Evolutionary conservation across 2,329 filamentous ascomycete species (phyloP), one percentile per base, ranked within the genome.

Genomic region (Epichloe glyceriae): DNA sequence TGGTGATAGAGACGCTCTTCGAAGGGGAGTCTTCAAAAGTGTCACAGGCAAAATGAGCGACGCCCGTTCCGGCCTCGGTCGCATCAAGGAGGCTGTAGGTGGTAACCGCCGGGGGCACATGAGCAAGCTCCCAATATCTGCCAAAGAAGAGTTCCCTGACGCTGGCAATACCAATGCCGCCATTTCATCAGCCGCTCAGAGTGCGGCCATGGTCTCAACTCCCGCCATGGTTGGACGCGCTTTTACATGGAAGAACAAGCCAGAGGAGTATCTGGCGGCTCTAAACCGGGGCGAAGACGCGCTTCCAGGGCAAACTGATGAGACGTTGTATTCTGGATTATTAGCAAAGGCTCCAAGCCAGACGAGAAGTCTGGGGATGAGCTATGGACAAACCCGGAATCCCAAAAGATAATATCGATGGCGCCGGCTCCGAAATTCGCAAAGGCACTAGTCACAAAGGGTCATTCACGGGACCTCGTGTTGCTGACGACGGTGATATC

Each of bases 61-160:
- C 65, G 86, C 88, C 44, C 82, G 85, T 45, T 88, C 85, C 51
- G 88, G 89, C 0, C 76, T 95, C 51, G 86, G 86, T 2, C 82
- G 87, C 37, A 89, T 96, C 64, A 90, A 90, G 61, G 88, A 91
- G 62, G 88, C 83, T 3, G 85, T 95, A 37, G 86, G 87, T 1
- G 73, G 74, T 14, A 70, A 69, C 11, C 62, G 73, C n/a, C 73
- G 73, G 55, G 74, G 76, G 2, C 78, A 83, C 53, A 59, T 62
- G 45, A 73, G 66, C 56, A 74, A 75, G 14, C 72, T 73, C n/a
- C 81, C 79, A 3, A 55, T 63, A 10, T 60, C 64, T 8, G 60
- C 59, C 4, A 78, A 71, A 57, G 79, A 83, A 50, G 79, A 80
- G n/a, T 65, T 65, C 35, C 58, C 64, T 20, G 72, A 75, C 35